phyloP scores from a whole-genome alignment of 139 green algal genomes.

The Monoraphidium neglectum region DNA sequence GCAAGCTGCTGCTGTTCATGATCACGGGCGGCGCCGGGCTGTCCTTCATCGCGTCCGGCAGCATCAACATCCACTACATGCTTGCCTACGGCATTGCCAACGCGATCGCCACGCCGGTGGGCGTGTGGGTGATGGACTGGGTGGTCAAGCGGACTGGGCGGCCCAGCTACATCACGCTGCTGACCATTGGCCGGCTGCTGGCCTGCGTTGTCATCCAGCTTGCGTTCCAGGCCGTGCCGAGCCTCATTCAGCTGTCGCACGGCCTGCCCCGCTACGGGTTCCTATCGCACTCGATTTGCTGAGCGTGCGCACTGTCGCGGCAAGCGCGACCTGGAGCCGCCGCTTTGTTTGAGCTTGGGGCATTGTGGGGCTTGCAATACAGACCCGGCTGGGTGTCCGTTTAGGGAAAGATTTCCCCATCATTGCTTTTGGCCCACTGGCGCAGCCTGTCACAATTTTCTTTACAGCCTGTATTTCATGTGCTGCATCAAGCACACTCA shows the following conservation, averaged over 20 bases:
- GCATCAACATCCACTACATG: constrained; percentile 5
- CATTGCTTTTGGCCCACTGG: too few species aligned
- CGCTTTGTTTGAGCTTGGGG: too few species aligned
- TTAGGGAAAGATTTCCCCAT: too few species aligned
- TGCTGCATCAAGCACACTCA: too few species aligned
- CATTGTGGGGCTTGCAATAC: too few species aligned
- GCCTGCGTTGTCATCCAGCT: constrained; percentile 8
- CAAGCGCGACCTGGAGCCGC: too few species aligned
- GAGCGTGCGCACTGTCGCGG: too few species aligned
- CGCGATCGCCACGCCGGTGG: constrained; percentile 1
- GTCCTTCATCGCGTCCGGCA: constrained; percentile 10
- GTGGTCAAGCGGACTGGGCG: background rate
- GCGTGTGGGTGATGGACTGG: constrained; percentile 7
- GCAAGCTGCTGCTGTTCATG: constrained; percentile 9
- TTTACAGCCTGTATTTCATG: too few species aligned
- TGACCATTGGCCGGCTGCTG: background rate
- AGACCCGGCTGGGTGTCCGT: too few species aligned
- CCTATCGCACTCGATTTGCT: background rate
- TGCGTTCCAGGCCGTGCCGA: background rate
- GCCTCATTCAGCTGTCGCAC: constrained; percentile 5
- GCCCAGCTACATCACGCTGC: background rate
- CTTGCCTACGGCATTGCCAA: constrained; percentile 6
- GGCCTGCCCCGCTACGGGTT: background rate
- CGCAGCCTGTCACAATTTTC: too few species aligned
- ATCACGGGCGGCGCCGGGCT: background rate